These are phyloP conservation scores for Actinidia polygama DNA, from an alignment of 179 eudicot species.

Conservation along the genomic window DNA sequence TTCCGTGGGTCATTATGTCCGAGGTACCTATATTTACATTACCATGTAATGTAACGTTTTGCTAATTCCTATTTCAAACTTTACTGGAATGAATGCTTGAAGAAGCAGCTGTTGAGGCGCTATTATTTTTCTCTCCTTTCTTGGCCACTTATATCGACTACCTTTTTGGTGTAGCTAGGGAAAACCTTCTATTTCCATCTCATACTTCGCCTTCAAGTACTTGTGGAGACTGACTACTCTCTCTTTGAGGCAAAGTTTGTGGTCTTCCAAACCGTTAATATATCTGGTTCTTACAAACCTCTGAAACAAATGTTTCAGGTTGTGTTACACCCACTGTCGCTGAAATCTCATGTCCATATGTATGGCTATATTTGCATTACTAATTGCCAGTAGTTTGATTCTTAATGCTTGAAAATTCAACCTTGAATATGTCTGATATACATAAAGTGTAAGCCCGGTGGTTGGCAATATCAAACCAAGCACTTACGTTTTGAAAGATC, in stretches of 20 bases:
- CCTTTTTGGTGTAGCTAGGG: too few species aligned
- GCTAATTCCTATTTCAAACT: neutral
- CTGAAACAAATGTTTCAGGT: neutral
- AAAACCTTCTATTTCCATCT: neutral
- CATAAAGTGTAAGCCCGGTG: neutral
- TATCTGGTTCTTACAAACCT: neutral
- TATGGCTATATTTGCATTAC: neutral
- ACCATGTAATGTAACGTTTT: constrained; percentile 2
- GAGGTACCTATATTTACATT: constrained; percentile 58
- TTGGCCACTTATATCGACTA: too few species aligned
- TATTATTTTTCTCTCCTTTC: too few species aligned
- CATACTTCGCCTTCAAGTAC: neutral
- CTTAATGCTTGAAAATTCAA: neutral
- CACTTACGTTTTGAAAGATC: constrained; percentile 7
- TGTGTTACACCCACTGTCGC: neutral
- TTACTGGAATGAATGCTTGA: constrained; percentile 1
- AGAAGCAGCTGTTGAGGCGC: too few species aligned
- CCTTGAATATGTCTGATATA: neutral
- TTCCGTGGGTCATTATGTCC: constrained; percentile 98
- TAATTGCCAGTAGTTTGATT: neutral
- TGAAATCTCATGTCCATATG: neutral
- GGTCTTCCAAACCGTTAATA: neutral
- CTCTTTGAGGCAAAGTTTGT: neutral
- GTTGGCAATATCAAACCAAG: neutral
- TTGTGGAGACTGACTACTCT: neutral